Percentiles rank a stretch among this genome's conserved stretches.
phyloP scores from a whole-genome alignment of 331 rosid species.

The Cucumis variabilis region DNA sequence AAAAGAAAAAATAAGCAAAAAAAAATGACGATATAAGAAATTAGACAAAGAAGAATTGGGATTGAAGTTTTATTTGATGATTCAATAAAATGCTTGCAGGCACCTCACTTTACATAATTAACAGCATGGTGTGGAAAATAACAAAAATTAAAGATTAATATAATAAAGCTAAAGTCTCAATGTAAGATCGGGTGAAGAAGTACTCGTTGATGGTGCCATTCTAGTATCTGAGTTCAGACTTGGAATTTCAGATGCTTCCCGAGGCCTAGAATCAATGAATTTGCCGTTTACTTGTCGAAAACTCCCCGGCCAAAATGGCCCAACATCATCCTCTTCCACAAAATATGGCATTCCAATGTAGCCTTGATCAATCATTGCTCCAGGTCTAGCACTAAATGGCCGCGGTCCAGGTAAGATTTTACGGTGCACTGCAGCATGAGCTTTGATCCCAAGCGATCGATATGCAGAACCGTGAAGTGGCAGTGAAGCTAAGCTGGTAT shows the following conservation, averaged over 20 bases:
- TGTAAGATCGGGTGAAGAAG: slow-evolving; percentile 82
- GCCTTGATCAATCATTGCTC: slow-evolving; percentile 63
- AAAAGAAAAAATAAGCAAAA: too few relatives aligned
- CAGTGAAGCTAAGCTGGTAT: slow-evolving; percentile 80
- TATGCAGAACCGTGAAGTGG: slow-evolving; percentile 85
- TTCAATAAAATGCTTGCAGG: slow-evolving; percentile 17
- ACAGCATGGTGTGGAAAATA: neutral
- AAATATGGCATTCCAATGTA: slow-evolving; percentile 56
- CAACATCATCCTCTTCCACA: slow-evolving; percentile 66
- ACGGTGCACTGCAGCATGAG: slow-evolving; percentile 76
- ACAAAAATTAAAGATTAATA: too few relatives aligned
- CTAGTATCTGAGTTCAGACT: neutral
- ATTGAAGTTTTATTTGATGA: slow-evolving; percentile 5
- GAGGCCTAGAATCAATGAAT: slow-evolving; percentile 27
- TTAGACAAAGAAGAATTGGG: neutral
- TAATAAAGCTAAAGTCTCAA: slow-evolving; percentile 59
- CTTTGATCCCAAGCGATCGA: slow-evolving; percentile 75
- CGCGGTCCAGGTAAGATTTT: slow-evolving; percentile 40
- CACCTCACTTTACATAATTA: slow-evolving; percentile 4
- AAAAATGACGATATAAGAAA: neutral
- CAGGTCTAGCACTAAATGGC: slow-evolving; percentile 58
- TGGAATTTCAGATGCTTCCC: neutral
- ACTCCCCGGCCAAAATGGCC: slow-evolving; percentile 87
- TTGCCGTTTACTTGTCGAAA: slow-evolving; percentile 62
- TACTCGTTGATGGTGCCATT: slow-evolving; percentile 42